Conservation (phyloP, 495 filamentous ascomycete species). For the Oidiodendron maius region DNA sequence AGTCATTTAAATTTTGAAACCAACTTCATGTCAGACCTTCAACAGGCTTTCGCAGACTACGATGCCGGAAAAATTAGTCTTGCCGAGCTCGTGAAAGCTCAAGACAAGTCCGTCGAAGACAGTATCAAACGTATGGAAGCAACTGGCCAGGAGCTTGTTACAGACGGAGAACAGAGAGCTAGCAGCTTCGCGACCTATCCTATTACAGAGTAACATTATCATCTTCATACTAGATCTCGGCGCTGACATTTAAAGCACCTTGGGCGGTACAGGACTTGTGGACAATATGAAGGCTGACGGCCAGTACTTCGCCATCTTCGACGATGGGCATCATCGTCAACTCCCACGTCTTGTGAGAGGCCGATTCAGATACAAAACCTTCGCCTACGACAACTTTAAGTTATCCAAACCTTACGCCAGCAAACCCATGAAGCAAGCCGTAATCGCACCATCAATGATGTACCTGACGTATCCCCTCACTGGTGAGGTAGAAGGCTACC, state of each 20-base stretch:
- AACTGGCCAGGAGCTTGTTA: constrained; percentile 29
- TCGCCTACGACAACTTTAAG: constrained; percentile 34
- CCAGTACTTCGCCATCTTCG: constrained; percentile 40
- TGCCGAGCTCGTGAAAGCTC: constrained; percentile 24
- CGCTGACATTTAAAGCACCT: constrained; percentile 15
- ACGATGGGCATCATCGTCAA: constrained; percentile 37
- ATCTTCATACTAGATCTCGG: background rate
- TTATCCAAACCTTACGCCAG: constrained; percentile 26
- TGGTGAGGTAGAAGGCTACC: constrained; percentile 29
- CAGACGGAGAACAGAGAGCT: constrained; percentile 36
- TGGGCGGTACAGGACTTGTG: constrained; percentile 33
- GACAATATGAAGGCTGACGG: constrained; percentile 31
- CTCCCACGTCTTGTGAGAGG: constrained; percentile 32
- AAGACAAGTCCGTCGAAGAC: constrained; percentile 37
- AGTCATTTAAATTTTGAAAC: background rate
- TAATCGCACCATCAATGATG: constrained; percentile 39
- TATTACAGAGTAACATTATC: constrained; percentile 21
- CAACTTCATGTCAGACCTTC: constrained; percentile 20
- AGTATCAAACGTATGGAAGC: constrained; percentile 31
- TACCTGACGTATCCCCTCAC: constrained; percentile 38
- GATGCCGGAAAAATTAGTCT: constrained; percentile 28
- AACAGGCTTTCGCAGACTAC: constrained; percentile 32
- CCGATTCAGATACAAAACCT: constrained; percentile 35
- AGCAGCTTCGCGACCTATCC: constrained; percentile 39
- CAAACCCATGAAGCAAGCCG: constrained; percentile 33